Evolutionary conservation across 805 yeast genomes (phyloP).

Genomic region (Cyberlindnera amylophila): DNA sequence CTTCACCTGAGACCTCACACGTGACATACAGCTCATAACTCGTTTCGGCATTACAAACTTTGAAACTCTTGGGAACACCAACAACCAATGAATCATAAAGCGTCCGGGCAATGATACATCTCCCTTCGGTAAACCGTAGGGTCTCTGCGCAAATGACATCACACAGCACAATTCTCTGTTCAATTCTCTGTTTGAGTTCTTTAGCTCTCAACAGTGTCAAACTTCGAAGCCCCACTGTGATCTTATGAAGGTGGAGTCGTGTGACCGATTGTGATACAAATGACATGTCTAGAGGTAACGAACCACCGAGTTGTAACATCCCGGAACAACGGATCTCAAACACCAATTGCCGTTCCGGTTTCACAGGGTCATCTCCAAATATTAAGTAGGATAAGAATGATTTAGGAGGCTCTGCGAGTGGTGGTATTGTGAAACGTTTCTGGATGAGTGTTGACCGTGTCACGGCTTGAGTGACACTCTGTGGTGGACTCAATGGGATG

Average conservation of each 20-base stretch:
- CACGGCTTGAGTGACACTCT: conserved; percentile 6
- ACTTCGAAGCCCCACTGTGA: conserved; percentile 1
- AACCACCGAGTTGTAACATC: conserved; percentile 7
- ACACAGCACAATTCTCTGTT: conserved; percentile 3
- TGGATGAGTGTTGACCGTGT: conserved; percentile 7
- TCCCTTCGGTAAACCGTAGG: conserved; percentile 1
- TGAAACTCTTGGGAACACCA: conserved; percentile 9
- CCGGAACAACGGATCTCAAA: conserved; percentile 10
- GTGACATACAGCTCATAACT: conserved; percentile 6
- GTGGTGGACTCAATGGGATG: conserved; percentile 11
- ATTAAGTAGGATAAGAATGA: conserved; percentile 8
- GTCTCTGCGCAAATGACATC: conserved; percentile 11
- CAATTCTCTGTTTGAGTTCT: background rate
- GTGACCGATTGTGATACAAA: conserved; percentile 2
- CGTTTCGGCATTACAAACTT: conserved; percentile 10
- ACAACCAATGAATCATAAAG: conserved; percentile 9
- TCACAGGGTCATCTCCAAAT: conserved; percentile 8
- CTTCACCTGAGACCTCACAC: conserved; percentile 6
- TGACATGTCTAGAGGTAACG: conserved; percentile 12
- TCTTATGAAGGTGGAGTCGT: conserved; percentile 3
- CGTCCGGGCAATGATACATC: conserved; percentile 5
- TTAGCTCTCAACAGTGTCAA: background rate
- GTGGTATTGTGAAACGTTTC: conserved; percentile 4
- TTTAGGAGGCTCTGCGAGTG: conserved; percentile 8
- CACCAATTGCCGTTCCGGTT: conserved; percentile 3